Percentiles rank a stretch among this genome's conserved stretches.
These are phyloP conservation scores for Talaromyces sp. DNA, from an alignment of 2,329 filamentous ascomycete genomes.

Conservation along the genomic window DNA sequence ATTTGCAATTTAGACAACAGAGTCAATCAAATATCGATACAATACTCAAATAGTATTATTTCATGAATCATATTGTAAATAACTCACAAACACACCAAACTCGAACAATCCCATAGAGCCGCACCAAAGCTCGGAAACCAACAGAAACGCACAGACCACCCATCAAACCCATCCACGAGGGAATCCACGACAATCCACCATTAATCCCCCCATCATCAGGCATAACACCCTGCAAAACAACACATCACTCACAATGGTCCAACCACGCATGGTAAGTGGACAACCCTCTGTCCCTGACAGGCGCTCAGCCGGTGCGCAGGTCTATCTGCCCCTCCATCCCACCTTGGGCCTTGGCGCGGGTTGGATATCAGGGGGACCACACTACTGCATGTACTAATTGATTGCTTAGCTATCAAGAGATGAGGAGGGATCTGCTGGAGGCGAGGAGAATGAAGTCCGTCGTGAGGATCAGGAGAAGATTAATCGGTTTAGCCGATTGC, in stretches of 20 bases:
- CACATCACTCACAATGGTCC: conserved; percentile 46
- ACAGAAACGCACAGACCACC: conserved; percentile 27
- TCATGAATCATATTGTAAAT: too few relatives aligned
- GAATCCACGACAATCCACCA: conserved; percentile 4
- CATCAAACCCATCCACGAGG: conserved; percentile 19
- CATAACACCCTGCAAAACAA: not conserved
- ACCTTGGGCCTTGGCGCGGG: not conserved
- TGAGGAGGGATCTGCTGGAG: conserved; percentile 73
- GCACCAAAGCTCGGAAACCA: not conserved
- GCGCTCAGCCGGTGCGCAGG: too few relatives aligned
- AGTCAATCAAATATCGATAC: too few relatives aligned
- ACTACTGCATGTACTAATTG: conserved; percentile 1
- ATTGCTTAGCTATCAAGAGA: conserved; percentile 79
- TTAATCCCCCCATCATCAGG: not conserved
- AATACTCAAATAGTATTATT: too few relatives aligned
- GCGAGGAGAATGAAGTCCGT: conserved; percentile 88
- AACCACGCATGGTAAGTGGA: conserved; percentile 63
- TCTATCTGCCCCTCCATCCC: conserved; percentile 3
- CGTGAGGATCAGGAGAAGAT: conserved; percentile 98
- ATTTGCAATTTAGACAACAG: too few relatives aligned
- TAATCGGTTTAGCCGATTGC: conserved; percentile 93
- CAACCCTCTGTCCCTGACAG: too few relatives aligned
- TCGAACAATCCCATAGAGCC: too few relatives aligned
- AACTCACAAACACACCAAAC: too few relatives aligned
- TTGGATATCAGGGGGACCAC: not conserved